Conservation (phyloP, 2,329 filamentous ascomycete species). For the Penicillium concentricum region DNA sequence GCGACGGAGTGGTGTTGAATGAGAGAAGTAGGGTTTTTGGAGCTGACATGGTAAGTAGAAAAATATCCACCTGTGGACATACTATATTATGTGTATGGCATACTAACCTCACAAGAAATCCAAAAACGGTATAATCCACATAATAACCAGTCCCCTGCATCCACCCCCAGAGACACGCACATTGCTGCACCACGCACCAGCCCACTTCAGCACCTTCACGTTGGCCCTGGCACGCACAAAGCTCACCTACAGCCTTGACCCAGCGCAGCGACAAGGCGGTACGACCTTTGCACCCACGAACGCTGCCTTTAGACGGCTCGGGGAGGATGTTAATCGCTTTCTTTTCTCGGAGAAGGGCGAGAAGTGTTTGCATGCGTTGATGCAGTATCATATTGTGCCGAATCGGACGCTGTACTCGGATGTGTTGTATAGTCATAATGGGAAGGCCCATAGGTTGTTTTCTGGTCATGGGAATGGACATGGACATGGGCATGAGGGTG, state of each 20-base stretch:
- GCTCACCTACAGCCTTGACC: constrained; percentile 60
- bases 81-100: not conserved
- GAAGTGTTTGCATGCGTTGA: constrained; percentile 73
- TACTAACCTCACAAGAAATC: constrained; percentile 52
- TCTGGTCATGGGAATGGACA: not conserved
- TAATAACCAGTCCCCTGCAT: constrained; percentile 69
- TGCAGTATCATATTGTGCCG: constrained; percentile 75
- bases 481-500: constrained; percentile 37
- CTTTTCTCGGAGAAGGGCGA: constrained; percentile 74
- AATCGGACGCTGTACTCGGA: constrained; percentile 81
- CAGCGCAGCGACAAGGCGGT: constrained; percentile 58
- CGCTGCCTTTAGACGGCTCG: constrained; percentile 73
- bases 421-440: constrained; percentile 58
- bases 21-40: constrained; percentile 71
- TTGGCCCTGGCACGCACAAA: constrained; percentile 74
- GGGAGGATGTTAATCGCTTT: constrained; percentile 73
- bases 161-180: constrained; percentile 67
- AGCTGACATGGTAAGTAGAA: constrained; percentile 62
- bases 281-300: constrained; percentile 84
- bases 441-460: constrained; percentile 27
- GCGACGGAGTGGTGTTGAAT: constrained; percentile 69
- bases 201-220: constrained; percentile 74
- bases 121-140: constrained; percentile 80
- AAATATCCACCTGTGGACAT: too few relatives aligned
- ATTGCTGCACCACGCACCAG: constrained; percentile 53